Evolutionary conservation across 208 protist genomes (phyloP).

Genomic region (Leptomonas pyrrhocoris): DNA sequence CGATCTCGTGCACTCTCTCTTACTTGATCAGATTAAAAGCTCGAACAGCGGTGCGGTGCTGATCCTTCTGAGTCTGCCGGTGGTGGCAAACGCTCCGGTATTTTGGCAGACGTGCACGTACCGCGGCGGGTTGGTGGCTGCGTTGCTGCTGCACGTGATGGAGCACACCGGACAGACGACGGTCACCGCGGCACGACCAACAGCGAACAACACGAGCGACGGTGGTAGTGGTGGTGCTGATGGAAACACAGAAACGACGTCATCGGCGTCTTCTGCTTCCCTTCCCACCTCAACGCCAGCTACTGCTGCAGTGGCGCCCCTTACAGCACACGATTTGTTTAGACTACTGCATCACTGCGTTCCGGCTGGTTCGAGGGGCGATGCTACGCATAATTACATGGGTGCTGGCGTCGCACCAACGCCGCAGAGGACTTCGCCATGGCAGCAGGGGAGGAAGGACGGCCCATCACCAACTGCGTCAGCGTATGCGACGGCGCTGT

Average conservation of each 20-base stretch:
- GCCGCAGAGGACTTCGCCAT: neutral
- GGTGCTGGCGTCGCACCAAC: no score
- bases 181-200: neutral
- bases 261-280: neutral
- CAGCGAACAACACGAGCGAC: neutral
- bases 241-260: no score
- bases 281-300: neutral
- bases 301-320: neutral
- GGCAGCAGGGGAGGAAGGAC: neutral
- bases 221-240: no score
- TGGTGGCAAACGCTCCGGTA: constrained; percentile 43
- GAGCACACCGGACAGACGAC: constrained; percentile 21
- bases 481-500: neutral
- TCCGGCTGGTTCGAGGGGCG: neutral
- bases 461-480: neutral
- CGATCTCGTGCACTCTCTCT: constrained; percentile 61
- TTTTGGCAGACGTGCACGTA: constrained; percentile 85
- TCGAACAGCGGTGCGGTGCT: constrained; percentile 50
- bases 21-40: constrained; percentile 53
- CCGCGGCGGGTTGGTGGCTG: constrained; percentile 52
- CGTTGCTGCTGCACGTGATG: constrained; percentile 42
- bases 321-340: constrained; percentile 33
- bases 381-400: neutral
- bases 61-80: constrained; percentile 41
- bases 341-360: constrained; percentile 29